Conservation (phyloP, 805 yeast species). For the Metschnikowia kofuensis region DNA sequence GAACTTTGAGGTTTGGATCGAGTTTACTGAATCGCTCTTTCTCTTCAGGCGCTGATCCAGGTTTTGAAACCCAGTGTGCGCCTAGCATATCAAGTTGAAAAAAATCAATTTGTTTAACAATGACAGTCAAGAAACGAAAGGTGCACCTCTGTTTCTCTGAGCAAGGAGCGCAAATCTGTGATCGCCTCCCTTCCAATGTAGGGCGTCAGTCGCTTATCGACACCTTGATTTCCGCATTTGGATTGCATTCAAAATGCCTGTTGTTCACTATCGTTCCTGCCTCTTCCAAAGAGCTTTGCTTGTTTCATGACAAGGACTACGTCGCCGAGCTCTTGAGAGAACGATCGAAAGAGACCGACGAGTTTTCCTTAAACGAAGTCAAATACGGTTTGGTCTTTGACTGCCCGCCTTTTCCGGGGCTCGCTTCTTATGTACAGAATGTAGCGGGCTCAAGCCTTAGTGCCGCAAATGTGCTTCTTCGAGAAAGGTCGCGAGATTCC, state of each 20-base stretch:
- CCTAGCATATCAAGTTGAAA: slow-evolving; percentile 23
- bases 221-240: slow-evolving; percentile 41
- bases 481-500: background rate
- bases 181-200: slow-evolving; percentile 51
- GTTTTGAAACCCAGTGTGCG: background rate
- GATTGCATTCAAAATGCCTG: slow-evolving; percentile 27
- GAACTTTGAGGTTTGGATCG: slow-evolving; percentile 43
- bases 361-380: background rate
- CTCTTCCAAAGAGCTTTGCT: slow-evolving; percentile 34
- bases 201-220: slow-evolving; percentile 48
- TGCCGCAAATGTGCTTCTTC: slow-evolving; percentile 39
- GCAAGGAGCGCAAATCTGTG: slow-evolving; percentile 3
- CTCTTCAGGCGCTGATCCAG: slow-evolving; percentile 26
- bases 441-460: slow-evolving; percentile 59
- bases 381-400: slow-evolving; percentile 55
- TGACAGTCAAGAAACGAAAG: background rate
- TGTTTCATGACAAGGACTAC: slow-evolving; percentile 49
- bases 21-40: slow-evolving; percentile 39
- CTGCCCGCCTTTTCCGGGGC: slow-evolving; percentile 58
- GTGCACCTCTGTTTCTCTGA: slow-evolving; percentile 2
- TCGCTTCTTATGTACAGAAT: slow-evolving; percentile 47
- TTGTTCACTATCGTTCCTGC: slow-evolving; percentile 26
- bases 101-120: background rate
- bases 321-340: slow-evolving; percentile 37
- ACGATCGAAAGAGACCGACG: background rate